Evolutionary conservation across 768 basidiomycete species (phyloP).

Genomic region (Tubosaeta sp.): DNA sequence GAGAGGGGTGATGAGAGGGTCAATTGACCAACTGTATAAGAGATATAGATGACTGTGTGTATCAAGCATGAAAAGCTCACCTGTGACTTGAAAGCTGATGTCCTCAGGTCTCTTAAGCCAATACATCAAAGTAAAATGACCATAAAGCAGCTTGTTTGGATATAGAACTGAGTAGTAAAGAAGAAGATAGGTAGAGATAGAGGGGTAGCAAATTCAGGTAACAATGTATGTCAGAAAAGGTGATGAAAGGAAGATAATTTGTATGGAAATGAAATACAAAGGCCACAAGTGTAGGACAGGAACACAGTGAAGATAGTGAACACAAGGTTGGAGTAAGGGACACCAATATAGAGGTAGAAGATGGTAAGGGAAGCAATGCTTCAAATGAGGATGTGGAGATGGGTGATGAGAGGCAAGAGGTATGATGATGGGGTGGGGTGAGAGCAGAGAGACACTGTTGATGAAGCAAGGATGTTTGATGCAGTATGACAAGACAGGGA

Average conservation of each 20-base stretch:
- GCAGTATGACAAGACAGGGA: background rate
- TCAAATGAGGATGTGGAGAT: too few species aligned
- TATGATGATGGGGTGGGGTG: too few species aligned
- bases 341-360: background rate
- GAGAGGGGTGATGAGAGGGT: background rate
- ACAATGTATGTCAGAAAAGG: background rate
- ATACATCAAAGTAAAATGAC: background rate
- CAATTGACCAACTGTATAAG: background rate
- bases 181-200: background rate
- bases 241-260: background rate
- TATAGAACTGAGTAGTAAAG: background rate
- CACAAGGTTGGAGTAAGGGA: too few species aligned
- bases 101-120: background rate
- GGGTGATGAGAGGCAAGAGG: too few species aligned
- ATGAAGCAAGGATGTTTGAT: too few species aligned
- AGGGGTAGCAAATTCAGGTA: too few species aligned
- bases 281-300: background rate
- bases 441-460: too few species aligned
- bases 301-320: background rate
- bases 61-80: background rate
- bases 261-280: background rate
- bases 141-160: background rate
- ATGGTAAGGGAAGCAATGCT: too few species aligned
- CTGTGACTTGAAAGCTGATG: background rate
- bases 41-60: background rate